Evolutionary conservation across 2,329 filamentous ascomycete species (phyloP), one percentile per base, ranked within the genome.

Genomic region (Xylaria hypoxylon): DNA sequence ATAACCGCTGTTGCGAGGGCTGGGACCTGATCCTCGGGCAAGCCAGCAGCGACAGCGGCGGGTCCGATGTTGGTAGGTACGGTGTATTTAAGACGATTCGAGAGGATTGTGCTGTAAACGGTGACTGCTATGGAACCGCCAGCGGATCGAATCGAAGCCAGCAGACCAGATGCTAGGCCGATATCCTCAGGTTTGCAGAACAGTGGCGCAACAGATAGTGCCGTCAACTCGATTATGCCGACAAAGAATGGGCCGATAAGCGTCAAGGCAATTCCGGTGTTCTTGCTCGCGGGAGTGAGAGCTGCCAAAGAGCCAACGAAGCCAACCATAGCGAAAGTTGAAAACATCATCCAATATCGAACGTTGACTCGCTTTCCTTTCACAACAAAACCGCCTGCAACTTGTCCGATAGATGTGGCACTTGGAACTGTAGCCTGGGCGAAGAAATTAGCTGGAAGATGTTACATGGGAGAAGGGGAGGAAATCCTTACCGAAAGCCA

Each of bases 121-220:
- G 79, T 76, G 5, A 79, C 77, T 11, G 79, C 77, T 35, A 81
- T 73, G 2, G 77, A 79, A 7, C 79, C 77, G 6, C 77, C 77
- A 0, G 77, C 78, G 1, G 80, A 78, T 4, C 80, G 78, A 40
- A 81, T 79, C 2, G 79, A 80, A 1, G 79, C 78, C 5, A 80
- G 71, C 11, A 80, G 66, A n/a, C 80, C 80, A 5, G 77, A 79
- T 1, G 80, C 79, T 7, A 80, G 71, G 31, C 80, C 80, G 48
- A 82, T 81, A 17, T 82, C 79, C 15, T 78, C 74, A 0, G 77
- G 74, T 22, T 76, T 75, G 56, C 78, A 79, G 69, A 81, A 81
- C 1, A 80, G 74, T 17, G 77, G 77, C 0, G 78, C 77, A 28
- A 79, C 69, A 6, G 78, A 75, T 10, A 80, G 67, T 2, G 78